phyloP scores from a whole-genome alignment of 805 yeast genomes.

The Martiniozyma abietophila region DNA sequence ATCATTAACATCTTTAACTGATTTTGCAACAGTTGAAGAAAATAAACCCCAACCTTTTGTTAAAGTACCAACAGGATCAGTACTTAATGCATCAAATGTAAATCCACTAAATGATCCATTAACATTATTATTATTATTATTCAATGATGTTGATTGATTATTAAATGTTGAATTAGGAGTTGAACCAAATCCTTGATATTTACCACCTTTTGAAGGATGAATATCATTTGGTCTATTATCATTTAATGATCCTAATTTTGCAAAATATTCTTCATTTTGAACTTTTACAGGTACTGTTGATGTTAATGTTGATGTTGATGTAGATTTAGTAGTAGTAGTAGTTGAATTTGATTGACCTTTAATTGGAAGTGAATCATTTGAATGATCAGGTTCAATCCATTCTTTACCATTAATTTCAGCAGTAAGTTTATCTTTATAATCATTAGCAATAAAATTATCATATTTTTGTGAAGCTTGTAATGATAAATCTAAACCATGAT shows the following conservation, averaged over 20 bases:
- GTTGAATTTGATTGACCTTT: slow-evolving; percentile 4
- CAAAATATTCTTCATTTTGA: slow-evolving; percentile 77
- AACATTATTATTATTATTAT: slow-evolving; percentile 11
- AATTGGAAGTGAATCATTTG: slow-evolving; percentile 34
- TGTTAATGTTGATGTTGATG: slow-evolving; percentile 1
- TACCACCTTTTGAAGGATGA: slow-evolving; percentile 94
- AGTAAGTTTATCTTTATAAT: slow-evolving; percentile 75
- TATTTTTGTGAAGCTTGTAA: slow-evolving; percentile 68
- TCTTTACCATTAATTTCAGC: slow-evolving; percentile 65
- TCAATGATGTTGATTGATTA: slow-evolving; percentile 8
- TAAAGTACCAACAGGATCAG: slow-evolving; percentile 86
- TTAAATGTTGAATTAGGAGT: slow-evolving; percentile 41
- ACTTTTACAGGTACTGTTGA: slow-evolving; percentile 29
- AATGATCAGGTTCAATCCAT: slow-evolving; percentile 58
- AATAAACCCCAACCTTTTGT: slow-evolving; percentile 92
- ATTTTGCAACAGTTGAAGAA: slow-evolving; percentile 74
- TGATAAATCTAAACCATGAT: slow-evolving; percentile 59
- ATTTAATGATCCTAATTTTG: slow-evolving; percentile 66
- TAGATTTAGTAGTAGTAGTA: not conserved
- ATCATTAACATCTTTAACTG: slow-evolving; percentile 79
- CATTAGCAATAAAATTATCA: slow-evolving; percentile 88
- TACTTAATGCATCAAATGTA: slow-evolving; percentile 59
- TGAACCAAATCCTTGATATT: slow-evolving; percentile 85
- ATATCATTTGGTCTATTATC: slow-evolving; percentile 63
- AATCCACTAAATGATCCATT: slow-evolving; percentile 43